phyloP scores from a whole-genome alignment of 768 basidiomycete species.

The Lactifluus rugatus region DNA sequence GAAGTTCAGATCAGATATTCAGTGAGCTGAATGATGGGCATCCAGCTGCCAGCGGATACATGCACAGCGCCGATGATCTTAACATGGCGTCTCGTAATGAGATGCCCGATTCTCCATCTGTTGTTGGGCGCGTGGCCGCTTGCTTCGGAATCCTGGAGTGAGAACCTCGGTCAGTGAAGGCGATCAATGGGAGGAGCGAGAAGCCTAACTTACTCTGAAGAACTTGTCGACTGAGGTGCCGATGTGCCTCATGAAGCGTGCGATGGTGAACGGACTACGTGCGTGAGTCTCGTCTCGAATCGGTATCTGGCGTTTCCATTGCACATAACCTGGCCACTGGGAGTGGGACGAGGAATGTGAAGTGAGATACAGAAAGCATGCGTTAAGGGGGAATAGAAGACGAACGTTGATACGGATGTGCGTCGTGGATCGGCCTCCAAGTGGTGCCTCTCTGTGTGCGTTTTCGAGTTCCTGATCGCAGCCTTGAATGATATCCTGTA shows the following conservation, averaged over 20 bases:
- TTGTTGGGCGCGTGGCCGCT: not conserved
- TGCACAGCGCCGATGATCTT: constrained; percentile 8
- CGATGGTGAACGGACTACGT: not conserved
- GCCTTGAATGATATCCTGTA: constrained; percentile 3
- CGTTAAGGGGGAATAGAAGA: not conserved
- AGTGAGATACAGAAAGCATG: not conserved
- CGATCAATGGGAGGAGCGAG: not conserved
- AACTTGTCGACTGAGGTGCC: not conserved
- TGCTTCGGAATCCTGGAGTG: not conserved
- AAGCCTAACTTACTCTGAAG: not conserved
- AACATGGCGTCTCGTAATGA: not conserved
- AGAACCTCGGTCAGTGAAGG: not conserved
- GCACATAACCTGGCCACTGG: not conserved
- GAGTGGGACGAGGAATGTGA: not conserved
- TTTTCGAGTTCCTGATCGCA: not conserved
- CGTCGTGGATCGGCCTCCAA: not conserved
- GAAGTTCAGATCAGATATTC: not conserved
- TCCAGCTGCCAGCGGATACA: constrained; percentile 7
- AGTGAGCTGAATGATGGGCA: constrained; percentile 9
- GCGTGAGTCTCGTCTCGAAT: not conserved
- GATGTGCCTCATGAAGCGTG: constrained; percentile 7
- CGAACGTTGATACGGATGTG: not conserved
- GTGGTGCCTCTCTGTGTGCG: not conserved
- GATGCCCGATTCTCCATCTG: not conserved
- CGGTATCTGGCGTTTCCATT: constrained; percentile 2